These are phyloP conservation scores for Kwoniella heveanensis DNA, from an alignment of 768 basidiomycete species.

Conservation along the genomic window DNA sequence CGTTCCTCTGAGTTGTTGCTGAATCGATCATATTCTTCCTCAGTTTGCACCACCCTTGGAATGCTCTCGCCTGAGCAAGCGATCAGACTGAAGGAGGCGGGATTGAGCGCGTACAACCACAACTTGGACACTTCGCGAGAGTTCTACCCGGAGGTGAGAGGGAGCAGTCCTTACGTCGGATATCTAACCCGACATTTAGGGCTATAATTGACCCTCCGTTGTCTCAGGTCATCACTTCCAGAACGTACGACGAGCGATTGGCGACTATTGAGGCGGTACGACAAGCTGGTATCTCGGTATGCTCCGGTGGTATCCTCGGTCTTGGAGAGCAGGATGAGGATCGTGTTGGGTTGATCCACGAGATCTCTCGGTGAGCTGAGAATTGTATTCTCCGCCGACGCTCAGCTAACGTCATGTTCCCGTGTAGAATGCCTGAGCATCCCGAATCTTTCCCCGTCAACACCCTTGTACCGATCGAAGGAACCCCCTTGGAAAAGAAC, in stretches of 20 bases:
- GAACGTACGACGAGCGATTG: conserved; percentile 90
- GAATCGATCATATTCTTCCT: neutral
- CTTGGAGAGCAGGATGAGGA: conserved; percentile 88
- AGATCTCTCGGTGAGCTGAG: conserved; percentile 77
- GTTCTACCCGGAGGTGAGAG: conserved; percentile 81
- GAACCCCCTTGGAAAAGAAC: conserved; percentile 89
- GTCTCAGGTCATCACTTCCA: conserved; percentile 84
- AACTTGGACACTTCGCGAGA: conserved; percentile 98
- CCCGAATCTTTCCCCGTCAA: conserved; percentile 99
- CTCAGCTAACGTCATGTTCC: conserved; percentile 57
- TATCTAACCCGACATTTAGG: neutral
- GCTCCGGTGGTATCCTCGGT: conserved; percentile 93
- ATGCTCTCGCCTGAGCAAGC: conserved; percentile 97
- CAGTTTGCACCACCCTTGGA: conserved; percentile 93
- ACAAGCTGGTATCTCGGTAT: conserved; percentile 93
- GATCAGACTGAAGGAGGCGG: conserved; percentile 85
- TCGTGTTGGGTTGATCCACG: conserved; percentile 89
- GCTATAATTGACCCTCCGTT: conserved; percentile 7
- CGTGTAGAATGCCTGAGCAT: conserved; percentile 74
- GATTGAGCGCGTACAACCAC: conserved; percentile 96
- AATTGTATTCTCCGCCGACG: neutral
- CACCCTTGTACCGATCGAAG: conserved; percentile 91
- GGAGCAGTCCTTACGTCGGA: no score
- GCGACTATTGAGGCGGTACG: conserved; percentile 87
- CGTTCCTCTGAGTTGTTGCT: neutral